Base-by-base conservation (phyloP, 2,329 filamentous ascomycete species). In the Dichotomopilus funicola region DNA sequence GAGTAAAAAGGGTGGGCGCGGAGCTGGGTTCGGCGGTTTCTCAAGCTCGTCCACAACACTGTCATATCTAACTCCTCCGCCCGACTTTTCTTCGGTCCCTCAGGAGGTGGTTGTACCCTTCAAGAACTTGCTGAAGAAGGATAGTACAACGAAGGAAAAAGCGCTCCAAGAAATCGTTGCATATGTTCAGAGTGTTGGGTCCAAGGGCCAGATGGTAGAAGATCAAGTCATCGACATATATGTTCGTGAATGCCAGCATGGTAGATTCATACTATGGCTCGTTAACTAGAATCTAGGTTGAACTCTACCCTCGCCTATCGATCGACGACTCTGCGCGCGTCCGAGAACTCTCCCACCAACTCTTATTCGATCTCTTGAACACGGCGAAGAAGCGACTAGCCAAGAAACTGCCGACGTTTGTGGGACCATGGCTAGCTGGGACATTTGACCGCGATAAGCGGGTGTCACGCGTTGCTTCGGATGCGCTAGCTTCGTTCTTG, bases 61-160 rank as follows among this genome's bases (percentile, higher is more conserved):
- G 41, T 96, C 91, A 45, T 96, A 96, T 73, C 82, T 97, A 51
- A 79, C 88, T 52, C 91, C 95, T 65, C 89, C 90, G 8, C 88
- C 89, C 48, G 87, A 96, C 65, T 82, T 96, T 62, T 83, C 85
- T 37, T 75, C 75, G 44, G 83, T 99, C 57, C 87, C 85, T 45
- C 86, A 96, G 64, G 88, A 94, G 66, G 78, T 92, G 40, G 83
- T 92, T 40, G 91, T 97, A 11, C 83, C 86, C n/a, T 89, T 96
- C 74, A 95, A 96, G 72, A 96, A 95, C 64, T 73, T 96, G 3
- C 79, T 86, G 50, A 99, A 97, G 74, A 95, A 94, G 72, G 92
- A 96, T 73, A 87, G 86, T 65, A 95, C 85, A 9, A 99, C 94
- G 40, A 95, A 96, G 69, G 80, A 87, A 6, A 96, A 92, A 70